These are phyloP conservation scores for Penicillium expansum DNA, from an alignment of 2,329 filamentous ascomycete species.

Conservation along the genomic window DNA sequence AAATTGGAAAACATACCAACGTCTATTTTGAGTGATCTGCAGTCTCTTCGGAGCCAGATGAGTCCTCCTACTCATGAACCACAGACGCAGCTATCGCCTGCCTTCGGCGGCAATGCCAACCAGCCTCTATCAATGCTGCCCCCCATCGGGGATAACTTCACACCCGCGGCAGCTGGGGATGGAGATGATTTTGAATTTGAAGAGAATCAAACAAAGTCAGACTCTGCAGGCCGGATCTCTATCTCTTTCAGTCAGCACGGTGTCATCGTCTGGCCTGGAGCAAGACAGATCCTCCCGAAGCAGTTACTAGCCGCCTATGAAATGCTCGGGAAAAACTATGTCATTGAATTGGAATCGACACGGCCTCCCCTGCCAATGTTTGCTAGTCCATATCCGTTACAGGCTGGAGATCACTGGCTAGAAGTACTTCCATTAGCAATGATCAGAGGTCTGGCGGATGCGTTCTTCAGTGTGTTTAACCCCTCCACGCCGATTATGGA, in stretches of 20 bases:
- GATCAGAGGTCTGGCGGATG: constrained; percentile 53
- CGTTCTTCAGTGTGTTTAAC: constrained; percentile 56
- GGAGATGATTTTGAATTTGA: constrained; percentile 33
- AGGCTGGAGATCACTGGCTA: constrained; percentile 44
- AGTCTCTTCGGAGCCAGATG: constrained; percentile 33
- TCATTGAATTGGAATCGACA: constrained; percentile 50
- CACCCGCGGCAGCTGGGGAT: constrained; percentile 27
- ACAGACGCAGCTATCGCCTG: constrained; percentile 17
- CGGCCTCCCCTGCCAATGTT: constrained; percentile 46
- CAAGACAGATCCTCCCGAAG: constrained; percentile 45
- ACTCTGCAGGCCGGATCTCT: constrained; percentile 36
- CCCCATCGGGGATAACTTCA: constrained; percentile 22
- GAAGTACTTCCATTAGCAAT: constrained; percentile 48
- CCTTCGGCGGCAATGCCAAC: constrained; percentile 8
- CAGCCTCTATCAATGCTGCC: constrained; percentile 13
- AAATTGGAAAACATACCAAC: constrained; percentile 51
- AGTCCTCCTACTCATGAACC: constrained; percentile 18
- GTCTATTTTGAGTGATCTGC: constrained; percentile 30
- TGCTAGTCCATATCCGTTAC: constrained; percentile 37
- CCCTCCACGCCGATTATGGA: constrained; percentile 54
- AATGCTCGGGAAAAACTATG: constrained; percentile 48
- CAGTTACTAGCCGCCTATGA: constrained; percentile 39
- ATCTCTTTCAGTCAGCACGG: constrained; percentile 54
- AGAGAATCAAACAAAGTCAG: constrained; percentile 27
- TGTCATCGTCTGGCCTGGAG: constrained; percentile 51